Percentiles rank a stretch among this genome's conserved stretches.
Evolutionary conservation across 345 rosid genomes (phyloP).

Genomic region (Mallotus nudiflorus): DNA sequence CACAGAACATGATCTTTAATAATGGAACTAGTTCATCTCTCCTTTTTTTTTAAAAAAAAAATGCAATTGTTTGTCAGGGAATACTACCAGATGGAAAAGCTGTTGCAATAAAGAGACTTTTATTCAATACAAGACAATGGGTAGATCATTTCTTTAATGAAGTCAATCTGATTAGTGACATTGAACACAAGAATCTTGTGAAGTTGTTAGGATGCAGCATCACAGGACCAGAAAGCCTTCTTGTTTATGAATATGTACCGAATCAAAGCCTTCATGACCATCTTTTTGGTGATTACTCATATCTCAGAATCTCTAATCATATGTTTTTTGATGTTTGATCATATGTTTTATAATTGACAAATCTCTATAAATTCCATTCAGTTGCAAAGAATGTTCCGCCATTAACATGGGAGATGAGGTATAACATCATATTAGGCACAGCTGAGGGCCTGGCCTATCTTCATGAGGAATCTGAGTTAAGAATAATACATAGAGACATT

Average conservation of each 20-base stretch:
- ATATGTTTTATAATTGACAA: background rate
- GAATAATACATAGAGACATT: constrained; percentile 91
- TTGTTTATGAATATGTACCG: constrained; percentile 75
- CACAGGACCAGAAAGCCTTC: constrained; percentile 88
- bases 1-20: too few species aligned
- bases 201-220: constrained; percentile 84
- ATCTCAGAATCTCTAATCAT: constrained; percentile 2
- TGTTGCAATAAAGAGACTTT: constrained; percentile 86
- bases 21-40: too few species aligned
- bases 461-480: constrained; percentile 65
- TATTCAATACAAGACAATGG: constrained; percentile 89
- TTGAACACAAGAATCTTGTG: constrained; percentile 80
- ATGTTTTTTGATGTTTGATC: background rate
- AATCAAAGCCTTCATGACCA: constrained; percentile 74
- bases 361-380: constrained; percentile 30
- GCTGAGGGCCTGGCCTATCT: constrained; percentile 87
- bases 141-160: constrained; percentile 96
- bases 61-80: constrained; percentile 44
- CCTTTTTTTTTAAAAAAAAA: background rate
- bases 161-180: constrained; percentile 76
- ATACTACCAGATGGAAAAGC: constrained; percentile 55
- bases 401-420: constrained; percentile 57
- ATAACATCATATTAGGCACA: constrained; percentile 58
- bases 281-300: constrained; percentile 50
- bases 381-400: constrained; percentile 45